Base-by-base conservation (phyloP, 768 basidiomycete genomes). In the Trametes coccinea region DNA sequence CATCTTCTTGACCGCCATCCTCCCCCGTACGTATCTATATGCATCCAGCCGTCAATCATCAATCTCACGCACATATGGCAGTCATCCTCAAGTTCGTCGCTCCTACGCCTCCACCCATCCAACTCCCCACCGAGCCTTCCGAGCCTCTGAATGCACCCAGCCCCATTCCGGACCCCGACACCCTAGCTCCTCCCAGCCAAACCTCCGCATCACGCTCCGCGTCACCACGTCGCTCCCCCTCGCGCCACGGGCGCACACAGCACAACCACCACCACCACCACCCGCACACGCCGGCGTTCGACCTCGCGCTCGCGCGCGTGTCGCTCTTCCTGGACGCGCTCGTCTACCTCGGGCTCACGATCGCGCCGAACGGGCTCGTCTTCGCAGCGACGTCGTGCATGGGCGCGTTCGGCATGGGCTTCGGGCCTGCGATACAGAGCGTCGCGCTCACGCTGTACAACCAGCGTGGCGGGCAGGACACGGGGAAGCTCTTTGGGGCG, bases 401-500 rank as follows among this genome's bases (percentile, higher is more conserved):
- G 5, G 75, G 78, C 17, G 77, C 88, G n/a, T 75, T 93, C 27
- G 85, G 85, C 0, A 70, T 78, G 0, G 91, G 88, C 1, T 84
- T 88, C 59, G 71, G 69, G 27, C 92, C 94, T 8, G 85, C 90
- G 1, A 61, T 82, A 7, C 87, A 91, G 58, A 88, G 88, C 22
- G 80, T 93, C 39, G 86, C 92, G 3, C 74, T 95, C 45, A 83
- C 88, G 27, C 69, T 91, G 47, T 90, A 87, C 62, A 75, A 75
- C 31, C 74, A 73, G n/a, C 75, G 77, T 17, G 82, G 82, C 1
- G 82, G 85, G 2, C 78, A 78, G 13, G 89, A 93, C 68, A 77
- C 80, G 11, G 94, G 93, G 2, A 80, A 78, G 66, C 77, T 97
- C 16, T 95, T 94, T 68, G 94, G 92, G 11, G 92, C 86, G 3